Evolutionary conservation across 768 basidiomycete species (phyloP), one percentile per base, ranked within the genome.

Genomic region (Tephrocybe rancida): DNA sequence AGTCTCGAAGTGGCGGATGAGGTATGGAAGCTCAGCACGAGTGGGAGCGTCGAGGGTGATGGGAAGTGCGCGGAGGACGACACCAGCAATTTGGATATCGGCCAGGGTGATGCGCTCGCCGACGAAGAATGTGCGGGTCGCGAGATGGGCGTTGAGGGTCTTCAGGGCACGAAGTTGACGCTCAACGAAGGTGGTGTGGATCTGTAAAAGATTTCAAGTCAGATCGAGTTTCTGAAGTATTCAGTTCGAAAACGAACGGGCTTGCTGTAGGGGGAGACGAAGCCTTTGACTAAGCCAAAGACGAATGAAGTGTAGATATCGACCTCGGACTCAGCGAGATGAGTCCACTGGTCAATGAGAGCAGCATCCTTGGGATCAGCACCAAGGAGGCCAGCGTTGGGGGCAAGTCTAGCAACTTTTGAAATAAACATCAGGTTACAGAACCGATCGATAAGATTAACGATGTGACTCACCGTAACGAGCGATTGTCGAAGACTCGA

Each of bases 21-120:
- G 69, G 74, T 94, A 88, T 63, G 90, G 83, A 71, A 85, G 70
- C 64, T 87, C 82, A 29, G 80, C 75, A 52, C 94, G 87, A 43
- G 75, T 65, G 37, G 80, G 61, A 16, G 86, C 82, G 63, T 93
- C 95, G 61, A 94, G 58, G 57, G 82, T 82, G 59, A 74, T n/a
- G 21, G 63, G 49, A 64, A 83, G 81, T 2, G 80, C 79, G 56
- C 77, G 76, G 59, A 77, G 77, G 56, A 93, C 67, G 66, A 81
- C 59, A 48, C 77, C 69, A 32, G 89, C 91, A 59, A 92, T 61
- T 65, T 70, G 68, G 71, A 99, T 70, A 65, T 99, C 97, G 58
- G 95, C 97, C 43, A 96, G 80, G 57, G 94, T 92, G 79, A 98
- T 89, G 65, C 96, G 91, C 69, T 99, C 92, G 60, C 87, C 88